Evolutionary conservation across 106 monocot genomes (phyloP), one percentile per base, ranked within the genome.

Genomic region (Xerophyta viscosa): DNA sequence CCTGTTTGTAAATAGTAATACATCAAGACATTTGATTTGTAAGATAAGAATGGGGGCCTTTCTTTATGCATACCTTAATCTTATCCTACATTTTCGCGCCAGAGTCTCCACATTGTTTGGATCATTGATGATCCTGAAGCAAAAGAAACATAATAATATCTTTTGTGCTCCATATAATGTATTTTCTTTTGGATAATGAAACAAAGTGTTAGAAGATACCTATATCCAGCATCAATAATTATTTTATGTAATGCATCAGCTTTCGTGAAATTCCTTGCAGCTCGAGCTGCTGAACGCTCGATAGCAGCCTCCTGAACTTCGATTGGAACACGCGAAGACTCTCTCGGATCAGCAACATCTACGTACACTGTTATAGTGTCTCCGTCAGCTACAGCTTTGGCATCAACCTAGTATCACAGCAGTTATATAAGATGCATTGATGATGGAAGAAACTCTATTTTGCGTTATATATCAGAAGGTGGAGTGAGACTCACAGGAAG

Each of bases 361-460:
- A 89, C 89, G 23, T 79, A 98, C 27, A 89, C 96, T 0, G 67
- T 98, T 29, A 98, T 41, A 7, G 82, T 82, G n/a, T 98, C 96
- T 20, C 96, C 96, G 41, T 89, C 96, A 17, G 85, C 78, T 0
- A 98, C 73, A 2, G 84, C 63, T 31, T 76, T 85, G 5, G 69
- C 41, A 50, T 79, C 85, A 1, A 93, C 80, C 93, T 93, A 67
- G 21, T 29, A 27, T 21, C 14, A 27, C 50, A 31, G 22, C 22
- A 54, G 13, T 27, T 58, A n/a, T 6, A 12, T 57, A 18, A 33
- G 27, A 31, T 54, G 24, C 20, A 13, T 12, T 41, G 18, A 3
- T 3, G 7, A 17, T 24, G 1, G 42, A 30, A 30, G 12, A 30
- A 46, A 9, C 13, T 22, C 23, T 21, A 20, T 22, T 48, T 22